Percentiles rank a stretch among this genome's conserved stretches.
phyloP scores from a whole-genome alignment of 352 stramenopile genomes.

The Phytophthora sansomeana region DNA sequence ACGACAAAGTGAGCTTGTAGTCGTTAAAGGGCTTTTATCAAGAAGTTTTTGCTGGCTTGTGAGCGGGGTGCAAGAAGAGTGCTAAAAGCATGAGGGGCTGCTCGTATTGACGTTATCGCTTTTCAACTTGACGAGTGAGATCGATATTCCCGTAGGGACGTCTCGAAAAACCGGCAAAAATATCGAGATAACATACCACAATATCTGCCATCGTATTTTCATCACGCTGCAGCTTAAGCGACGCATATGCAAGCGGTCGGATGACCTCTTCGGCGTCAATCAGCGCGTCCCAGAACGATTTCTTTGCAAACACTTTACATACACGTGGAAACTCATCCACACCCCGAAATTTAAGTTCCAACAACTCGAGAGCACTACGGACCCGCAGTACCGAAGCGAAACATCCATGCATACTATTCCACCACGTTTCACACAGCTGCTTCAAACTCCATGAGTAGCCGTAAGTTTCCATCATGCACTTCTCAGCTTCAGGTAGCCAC shows the following conservation, averaged over 20 bases:
- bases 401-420: slow-evolving; percentile 18
- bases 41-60: slow-evolving; percentile 8
- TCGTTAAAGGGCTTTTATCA: slow-evolving; percentile 10
- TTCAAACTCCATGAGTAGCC: slow-evolving; percentile 10
- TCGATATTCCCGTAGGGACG: not conserved
- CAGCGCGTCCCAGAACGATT: slow-evolving; percentile 1
- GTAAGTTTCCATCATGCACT: slow-evolving; percentile 9
- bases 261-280: slow-evolving; percentile 8
- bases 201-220: slow-evolving; percentile 21
- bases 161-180: slow-evolving; percentile 15
- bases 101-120: slow-evolving; percentile 10
- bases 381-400: slow-evolving; percentile 5
- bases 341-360: slow-evolving; percentile 1
- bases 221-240: slow-evolving; percentile 11
- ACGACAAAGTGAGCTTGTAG: slow-evolving; percentile 6
- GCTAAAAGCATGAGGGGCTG: slow-evolving; percentile 14
- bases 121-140: slow-evolving; percentile 12
- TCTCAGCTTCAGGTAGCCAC: slow-evolving; percentile 13
- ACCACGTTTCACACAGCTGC: slow-evolving; percentile 18
- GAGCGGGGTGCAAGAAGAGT: slow-evolving; percentile 15
- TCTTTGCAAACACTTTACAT: not conserved
- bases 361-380: slow-evolving; percentile 3
- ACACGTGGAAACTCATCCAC: too few species aligned
- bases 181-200: slow-evolving; percentile 11
- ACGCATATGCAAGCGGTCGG: slow-evolving; percentile 4